Percentiles rank a stretch among this genome's conserved stretches.
Conservation (phyloP, 768 basidiomycete genomes). For the Hysterangium stoloniferum region DNA sequence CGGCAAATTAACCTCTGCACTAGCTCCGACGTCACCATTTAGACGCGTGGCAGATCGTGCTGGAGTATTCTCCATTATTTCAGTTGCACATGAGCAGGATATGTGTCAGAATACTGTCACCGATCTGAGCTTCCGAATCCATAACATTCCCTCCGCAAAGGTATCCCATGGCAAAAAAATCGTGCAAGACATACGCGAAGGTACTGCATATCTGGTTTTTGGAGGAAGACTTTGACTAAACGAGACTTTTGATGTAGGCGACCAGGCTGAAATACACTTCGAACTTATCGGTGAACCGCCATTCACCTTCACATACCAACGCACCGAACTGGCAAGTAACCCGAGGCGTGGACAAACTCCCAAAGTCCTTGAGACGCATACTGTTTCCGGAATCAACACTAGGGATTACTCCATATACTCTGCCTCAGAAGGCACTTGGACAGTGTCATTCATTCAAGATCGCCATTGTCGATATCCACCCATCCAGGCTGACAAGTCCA, state of each 20-base stretch:
- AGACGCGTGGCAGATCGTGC: constrained; percentile 74
- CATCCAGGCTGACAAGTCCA: constrained; percentile 34
- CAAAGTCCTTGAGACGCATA: constrained; percentile 87
- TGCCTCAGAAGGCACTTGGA: constrained; percentile 90
- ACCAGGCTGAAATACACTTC: constrained; percentile 92
- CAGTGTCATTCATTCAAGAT: constrained; percentile 87
- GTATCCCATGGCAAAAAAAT: constrained; percentile 80
- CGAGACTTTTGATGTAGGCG: constrained; percentile 39
- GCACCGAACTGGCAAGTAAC: constrained; percentile 44
- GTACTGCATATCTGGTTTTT: constrained; percentile 29
- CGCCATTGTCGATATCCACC: constrained; percentile 85
- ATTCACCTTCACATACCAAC: constrained; percentile 93
- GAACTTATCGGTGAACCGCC: constrained; percentile 87
- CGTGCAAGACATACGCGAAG: constrained; percentile 86
- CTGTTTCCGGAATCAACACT: constrained; percentile 68
- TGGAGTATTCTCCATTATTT: constrained; percentile 79
- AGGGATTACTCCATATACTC: constrained; percentile 88
- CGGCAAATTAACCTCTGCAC: constrained; percentile 63
- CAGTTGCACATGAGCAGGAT: constrained; percentile 88
- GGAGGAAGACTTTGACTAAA: not conserved
- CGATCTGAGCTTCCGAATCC: constrained; percentile 66
- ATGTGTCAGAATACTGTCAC: constrained; percentile 80
- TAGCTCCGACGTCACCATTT: constrained; percentile 75
- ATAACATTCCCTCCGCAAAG: constrained; percentile 79
- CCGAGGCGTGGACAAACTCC: constrained; percentile 40